A percentile compares a stretch with the other conserved stretches of the same genome.
These are phyloP conservation scores for Xylaria polymorpha DNA, from an alignment of 2,329 filamentous ascomycete genomes.

Conservation along the genomic window DNA sequence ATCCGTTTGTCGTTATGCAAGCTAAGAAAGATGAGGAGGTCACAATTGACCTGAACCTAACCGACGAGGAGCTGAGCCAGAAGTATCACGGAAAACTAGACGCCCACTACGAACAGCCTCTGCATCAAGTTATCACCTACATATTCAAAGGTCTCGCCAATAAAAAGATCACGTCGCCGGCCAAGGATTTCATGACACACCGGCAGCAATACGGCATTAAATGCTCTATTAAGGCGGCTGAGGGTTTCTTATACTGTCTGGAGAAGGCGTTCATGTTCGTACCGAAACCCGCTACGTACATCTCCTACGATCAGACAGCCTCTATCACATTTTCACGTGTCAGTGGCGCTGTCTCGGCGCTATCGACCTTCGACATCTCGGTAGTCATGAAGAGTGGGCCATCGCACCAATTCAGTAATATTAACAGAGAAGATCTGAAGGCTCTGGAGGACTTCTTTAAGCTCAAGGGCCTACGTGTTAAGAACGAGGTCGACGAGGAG, in stretches of 20 bases:
- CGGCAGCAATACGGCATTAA: conserved; percentile 96
- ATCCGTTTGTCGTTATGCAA: conserved; percentile 99
- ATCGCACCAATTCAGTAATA: conserved; percentile 98
- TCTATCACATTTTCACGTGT: conserved; percentile 96
- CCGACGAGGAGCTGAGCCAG: conserved; percentile 84
- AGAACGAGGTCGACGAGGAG: conserved; percentile 99
- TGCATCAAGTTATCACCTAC: conserved; percentile 92
- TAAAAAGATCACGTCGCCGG: conserved; percentile 94
- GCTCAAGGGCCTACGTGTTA: conserved; percentile 91
- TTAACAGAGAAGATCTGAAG: conserved; percentile 97
- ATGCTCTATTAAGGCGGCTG: conserved; percentile 99
- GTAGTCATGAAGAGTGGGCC: conserved; percentile 89
- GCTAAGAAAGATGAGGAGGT: conserved; percentile 98
- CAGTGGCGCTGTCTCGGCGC: conserved; percentile 90
- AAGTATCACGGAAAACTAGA: conserved; percentile 91
- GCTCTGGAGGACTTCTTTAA: conserved; percentile 98
- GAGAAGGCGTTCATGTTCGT: conserved; percentile 99
- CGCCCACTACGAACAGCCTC: conserved; percentile 90
- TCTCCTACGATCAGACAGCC: conserved; percentile 91
- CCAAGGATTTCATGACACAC: conserved; percentile 94
- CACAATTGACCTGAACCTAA: conserved; percentile 94
- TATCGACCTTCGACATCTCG: conserved; percentile 96
- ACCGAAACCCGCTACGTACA: conserved; percentile 96
- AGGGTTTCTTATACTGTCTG: conserved; percentile 95
- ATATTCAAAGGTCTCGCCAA: conserved; percentile 94